Evolutionary conservation across 2,329 filamentous ascomycete species (phyloP), one percentile per base, ranked within the genome.

Genomic region (Pseudopithomyces chartarum): DNA sequence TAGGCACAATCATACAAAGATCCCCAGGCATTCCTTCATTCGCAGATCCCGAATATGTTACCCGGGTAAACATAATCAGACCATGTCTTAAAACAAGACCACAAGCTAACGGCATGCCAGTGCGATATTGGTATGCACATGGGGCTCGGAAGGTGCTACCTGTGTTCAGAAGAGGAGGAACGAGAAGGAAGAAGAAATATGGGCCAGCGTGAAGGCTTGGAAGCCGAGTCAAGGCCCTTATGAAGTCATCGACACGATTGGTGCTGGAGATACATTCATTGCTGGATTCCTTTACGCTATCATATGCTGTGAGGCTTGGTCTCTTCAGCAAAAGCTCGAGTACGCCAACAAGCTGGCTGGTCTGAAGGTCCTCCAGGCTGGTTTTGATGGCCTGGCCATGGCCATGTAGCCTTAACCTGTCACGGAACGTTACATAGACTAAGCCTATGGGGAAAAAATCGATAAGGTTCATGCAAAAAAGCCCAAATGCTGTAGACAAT

Each of bases 241-340:
- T 46, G 67, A 73, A 56, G 80, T 88, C 50, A 64, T 69, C 70
- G 90, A 88, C 70, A 82, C 88, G 8, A 83, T 91, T 58, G 89
- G 89, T 52, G 89, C 89, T 43, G 89, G 89, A 62, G 90, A 92
- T 68, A 91, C 89, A 0, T 91, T 92, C 67, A 84, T 89, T 61
- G 89, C 89, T 34, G 89, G 87, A 56, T 85, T 89, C 73, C 76
- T 92, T 50, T 90, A 87, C 73, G 81, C 79, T 34, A 71, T 90
- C 59, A 74, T 83, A 55, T 84, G 79, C 67, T 81, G 81, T 60
- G 63, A 73, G 11, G 76, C 81, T 60, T 87, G 84, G 84, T 70
- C 76, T 63, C 66, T 81, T 43, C 64, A 73, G 49, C 70, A 73
- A 54, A 84, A 81, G 64, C 70, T 90, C 57, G 72, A 68, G 32